phyloP scores from a whole-genome alignment of 2,329 filamentous ascomycete species.

The Didymella segeticola region DNA sequence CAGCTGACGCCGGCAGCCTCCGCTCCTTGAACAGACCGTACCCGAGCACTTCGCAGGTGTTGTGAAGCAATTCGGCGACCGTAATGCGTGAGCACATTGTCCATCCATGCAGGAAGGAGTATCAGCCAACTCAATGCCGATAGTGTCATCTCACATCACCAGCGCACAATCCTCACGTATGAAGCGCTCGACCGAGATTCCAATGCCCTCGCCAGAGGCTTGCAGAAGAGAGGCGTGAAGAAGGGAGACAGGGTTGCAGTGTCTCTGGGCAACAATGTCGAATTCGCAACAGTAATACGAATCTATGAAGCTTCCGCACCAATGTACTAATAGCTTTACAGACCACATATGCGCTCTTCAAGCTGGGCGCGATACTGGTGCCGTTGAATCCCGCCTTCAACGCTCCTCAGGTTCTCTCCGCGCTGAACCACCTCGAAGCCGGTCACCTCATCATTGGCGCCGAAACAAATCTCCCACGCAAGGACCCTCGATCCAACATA shows the following conservation, averaged over 20 bases:
- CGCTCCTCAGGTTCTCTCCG: constrained; percentile 75
- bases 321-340: constrained; percentile 32
- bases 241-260: constrained; percentile 88
- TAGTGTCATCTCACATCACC: constrained; percentile 66
- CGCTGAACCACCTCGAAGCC: constrained; percentile 76
- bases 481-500: constrained; percentile 66
- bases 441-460: constrained; percentile 82
- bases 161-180: constrained; percentile 74
- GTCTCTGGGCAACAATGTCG: constrained; percentile 82
- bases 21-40: constrained; percentile 71
- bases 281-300: constrained; percentile 74
- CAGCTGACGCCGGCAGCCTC: constrained; percentile 58
- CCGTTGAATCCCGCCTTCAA: constrained; percentile 93
- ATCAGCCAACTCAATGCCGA: not conserved
- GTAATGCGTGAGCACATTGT: constrained; percentile 57
- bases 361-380: constrained; percentile 92
- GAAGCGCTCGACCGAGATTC: constrained; percentile 75
- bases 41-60: constrained; percentile 74
- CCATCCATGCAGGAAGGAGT: no score
- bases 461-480: constrained; percentile 80
- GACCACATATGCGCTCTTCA: constrained; percentile 85
- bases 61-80: constrained; percentile 70
- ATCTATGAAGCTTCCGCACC: not conserved
- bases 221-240: constrained; percentile 72
- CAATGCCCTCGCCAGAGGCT: constrained; percentile 74